Base-by-base conservation (phyloP, 306 rosid genomes). In the Vigna mungo region DNA sequence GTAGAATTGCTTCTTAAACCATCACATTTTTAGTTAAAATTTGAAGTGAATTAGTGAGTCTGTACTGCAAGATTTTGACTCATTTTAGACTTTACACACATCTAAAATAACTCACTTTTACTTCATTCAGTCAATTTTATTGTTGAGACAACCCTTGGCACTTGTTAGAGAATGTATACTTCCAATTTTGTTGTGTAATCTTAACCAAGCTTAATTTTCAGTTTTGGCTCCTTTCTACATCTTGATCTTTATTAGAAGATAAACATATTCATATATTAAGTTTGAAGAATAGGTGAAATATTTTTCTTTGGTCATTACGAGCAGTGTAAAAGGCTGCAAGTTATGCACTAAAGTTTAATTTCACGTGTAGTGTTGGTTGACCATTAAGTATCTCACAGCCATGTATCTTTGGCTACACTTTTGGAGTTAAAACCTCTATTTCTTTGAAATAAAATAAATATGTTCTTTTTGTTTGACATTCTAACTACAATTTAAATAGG, bases 391-490 rank as follows among this genome's bases (percentile, higher is more conserved):
- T 60, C 43, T 20, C 43, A 27, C 66, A 13, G 52, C 10, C 52
- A 74, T 12, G 21, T 58, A 5, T 56, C 32, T 32, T 76, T 47
- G 14, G 51, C 71, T 58, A 78, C 52, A 32, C 65, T 80, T 80
- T 70, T 71, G 58, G 58, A 16, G 34, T 3, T n/a, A 62, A 37
- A 1, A n/a, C 1, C 20, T 17, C 9, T 36, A n/a, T 4, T 34
- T 36, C 9, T 36, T 36, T 6, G 8, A 6, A 36, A 36, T 6
- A 36, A 36, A 36, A 36, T 36, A 6, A 36, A 6, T 1, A 34
- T 36, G 7, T 1, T 36, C 41, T 36, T 36, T 36, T 36, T 36
- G 8, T 36, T 2, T 36, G 7, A 36, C 8, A 36, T 36, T 36
- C 0, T 36, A 36, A 36, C 8, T 36, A 36, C 9, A 36, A 36